phyloP scores from a whole-genome alignment of 2,329 filamentous ascomycete genomes.

The Dactylellina leptospora region DNA sequence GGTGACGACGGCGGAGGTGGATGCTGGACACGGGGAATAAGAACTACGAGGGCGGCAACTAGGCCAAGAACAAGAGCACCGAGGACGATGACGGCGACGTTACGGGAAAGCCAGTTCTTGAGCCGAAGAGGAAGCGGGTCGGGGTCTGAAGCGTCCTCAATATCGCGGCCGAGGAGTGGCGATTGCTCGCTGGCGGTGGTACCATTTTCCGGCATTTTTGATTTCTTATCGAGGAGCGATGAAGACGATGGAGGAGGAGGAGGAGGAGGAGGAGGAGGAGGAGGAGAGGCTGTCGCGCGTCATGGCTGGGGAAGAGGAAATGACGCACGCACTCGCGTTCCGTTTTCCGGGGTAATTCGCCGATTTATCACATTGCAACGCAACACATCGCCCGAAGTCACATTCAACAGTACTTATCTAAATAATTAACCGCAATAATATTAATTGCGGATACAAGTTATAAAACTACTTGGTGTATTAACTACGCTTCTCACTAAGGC shows the following conservation, averaged over 20 bases:
- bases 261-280: background rate
- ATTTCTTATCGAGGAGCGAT: too few relatives aligned
- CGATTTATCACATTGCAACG: too few relatives aligned
- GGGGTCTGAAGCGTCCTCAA: background rate
- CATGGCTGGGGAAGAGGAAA: background rate
- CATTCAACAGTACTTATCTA: too few relatives aligned
- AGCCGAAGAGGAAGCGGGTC: slow-evolving; percentile 3
- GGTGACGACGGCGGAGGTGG: slow-evolving; percentile 12
- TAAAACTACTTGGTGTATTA: too few relatives aligned
- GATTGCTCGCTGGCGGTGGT: slow-evolving; percentile 13
- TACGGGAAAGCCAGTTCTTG: slow-evolving; percentile 48
- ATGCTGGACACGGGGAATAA: slow-evolving; percentile 44
- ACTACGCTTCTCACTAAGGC: too few relatives aligned
- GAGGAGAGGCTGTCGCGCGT: background rate
- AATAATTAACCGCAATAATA: too few relatives aligned
- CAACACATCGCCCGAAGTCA: too few relatives aligned
- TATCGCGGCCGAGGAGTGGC: slow-evolving; percentile 13
- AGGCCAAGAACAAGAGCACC: slow-evolving; percentile 55
- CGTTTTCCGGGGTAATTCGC: too few relatives aligned
- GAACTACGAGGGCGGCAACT: slow-evolving; percentile 56
- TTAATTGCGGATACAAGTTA: too few relatives aligned
- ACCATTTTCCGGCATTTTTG: slow-evolving; percentile 16
- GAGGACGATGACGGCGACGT: slow-evolving; percentile 56
- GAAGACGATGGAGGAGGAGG: too few relatives aligned
- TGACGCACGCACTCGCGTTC: too few relatives aligned